Evolutionary conservation across 2,329 filamentous ascomycete genomes (phyloP).

Genomic region (Escovopsis sp.): DNA sequence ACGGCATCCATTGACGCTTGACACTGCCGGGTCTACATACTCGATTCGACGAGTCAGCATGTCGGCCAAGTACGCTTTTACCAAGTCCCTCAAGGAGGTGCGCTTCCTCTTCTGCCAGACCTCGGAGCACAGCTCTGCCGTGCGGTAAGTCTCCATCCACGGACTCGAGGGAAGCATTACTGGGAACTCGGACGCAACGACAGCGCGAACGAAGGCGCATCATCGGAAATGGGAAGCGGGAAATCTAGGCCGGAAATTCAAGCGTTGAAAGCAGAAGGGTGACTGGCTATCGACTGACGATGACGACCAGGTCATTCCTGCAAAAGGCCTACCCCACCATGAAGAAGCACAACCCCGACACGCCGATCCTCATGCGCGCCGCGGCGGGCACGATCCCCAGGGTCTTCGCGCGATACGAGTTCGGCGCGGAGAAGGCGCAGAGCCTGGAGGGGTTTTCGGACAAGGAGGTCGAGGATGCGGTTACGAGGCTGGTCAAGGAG

Average conservation of each 20-base stretch:
- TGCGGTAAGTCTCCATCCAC: slow-evolving; percentile 46
- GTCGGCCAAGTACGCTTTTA: slow-evolving; percentile 88
- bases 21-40: too few species aligned
- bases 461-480: slow-evolving; percentile 46
- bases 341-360: slow-evolving; percentile 97
- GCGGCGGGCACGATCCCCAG: slow-evolving; percentile 70
- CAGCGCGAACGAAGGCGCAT: not conserved
- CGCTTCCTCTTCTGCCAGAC: slow-evolving; percentile 97
- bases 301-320: slow-evolving; percentile 59
- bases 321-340: slow-evolving; percentile 88
- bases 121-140: slow-evolving; percentile 74
- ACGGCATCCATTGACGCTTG: not conserved
- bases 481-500: slow-evolving; percentile 37
- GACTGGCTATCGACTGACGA: not conserved
- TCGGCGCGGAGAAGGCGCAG: slow-evolving; percentile 42
- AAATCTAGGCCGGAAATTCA: not conserved
- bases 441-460: slow-evolving; percentile 44
- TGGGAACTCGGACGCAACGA: too few species aligned
- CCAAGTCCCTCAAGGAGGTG: slow-evolving; percentile 79
- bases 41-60: slow-evolving; percentile 24
- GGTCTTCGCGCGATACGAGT: slow-evolving; percentile 80
- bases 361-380: slow-evolving; percentile 89
- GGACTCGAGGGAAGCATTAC: not conserved
- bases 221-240: not conserved
- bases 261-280: not conserved